Percentiles rank a stretch among this genome's conserved stretches.
Conservation (phyloP, 2,329 filamentous ascomycete species). For the Colletotrichum salicis region DNA sequence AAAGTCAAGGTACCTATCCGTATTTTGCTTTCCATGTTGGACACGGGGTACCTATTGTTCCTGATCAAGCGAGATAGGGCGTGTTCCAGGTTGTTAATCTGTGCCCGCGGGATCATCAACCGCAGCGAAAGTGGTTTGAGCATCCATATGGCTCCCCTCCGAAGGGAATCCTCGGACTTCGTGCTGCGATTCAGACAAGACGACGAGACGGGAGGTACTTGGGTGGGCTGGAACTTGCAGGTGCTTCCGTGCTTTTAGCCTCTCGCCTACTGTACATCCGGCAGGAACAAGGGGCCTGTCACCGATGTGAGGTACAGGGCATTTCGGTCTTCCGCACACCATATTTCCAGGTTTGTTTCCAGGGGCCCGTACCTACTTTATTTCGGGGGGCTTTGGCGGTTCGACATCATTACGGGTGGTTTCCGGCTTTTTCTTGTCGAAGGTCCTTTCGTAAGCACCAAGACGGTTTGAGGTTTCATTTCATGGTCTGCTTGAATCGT, state of each 20-base stretch:
- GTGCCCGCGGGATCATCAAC: not conserved
- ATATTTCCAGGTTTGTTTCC: slow-evolving; percentile 1
- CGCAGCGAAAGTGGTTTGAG: not conserved
- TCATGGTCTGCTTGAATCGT: not conserved
- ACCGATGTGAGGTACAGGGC: not conserved
- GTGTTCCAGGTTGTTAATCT: not conserved
- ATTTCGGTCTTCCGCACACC: slow-evolving; percentile 5
- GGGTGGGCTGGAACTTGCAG: not conserved
- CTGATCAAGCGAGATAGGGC: not conserved
- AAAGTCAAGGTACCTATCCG: not conserved
- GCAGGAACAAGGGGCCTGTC: slow-evolving; percentile 16
- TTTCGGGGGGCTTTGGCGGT: not conserved
- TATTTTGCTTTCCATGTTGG: not conserved
- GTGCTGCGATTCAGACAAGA: not conserved
- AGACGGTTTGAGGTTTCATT: not conserved
- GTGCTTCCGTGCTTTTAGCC: slow-evolving; percentile 29
- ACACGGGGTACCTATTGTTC: not conserved
- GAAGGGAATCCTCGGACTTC: not conserved
- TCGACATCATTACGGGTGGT: not conserved
- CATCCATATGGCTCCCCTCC: not conserved
- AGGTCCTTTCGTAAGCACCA: not conserved
- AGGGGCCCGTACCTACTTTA: not conserved
- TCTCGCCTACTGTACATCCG: slow-evolving; percentile 28
- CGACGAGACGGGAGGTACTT: not conserved
- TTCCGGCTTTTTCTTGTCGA: not conserved